Evolutionary conservation across 1,139 yeast genomes (phyloP).

Genomic region (Taiozyma sp.): DNA sequence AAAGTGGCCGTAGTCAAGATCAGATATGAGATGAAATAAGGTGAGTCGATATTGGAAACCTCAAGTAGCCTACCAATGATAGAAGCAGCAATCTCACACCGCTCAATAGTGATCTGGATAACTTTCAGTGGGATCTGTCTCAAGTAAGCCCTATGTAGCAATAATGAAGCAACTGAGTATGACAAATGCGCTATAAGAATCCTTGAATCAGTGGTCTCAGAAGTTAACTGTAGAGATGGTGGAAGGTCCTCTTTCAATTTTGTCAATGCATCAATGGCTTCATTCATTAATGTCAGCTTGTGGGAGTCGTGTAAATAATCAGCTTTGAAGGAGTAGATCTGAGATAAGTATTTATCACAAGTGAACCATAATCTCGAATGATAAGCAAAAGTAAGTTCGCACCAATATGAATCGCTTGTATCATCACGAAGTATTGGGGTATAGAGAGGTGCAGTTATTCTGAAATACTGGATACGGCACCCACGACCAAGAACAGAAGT

Average conservation of each 20-base stretch:
- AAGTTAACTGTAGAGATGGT: conserved; percentile 3
- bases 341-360: conserved; percentile 26
- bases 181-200: conserved; percentile 18
- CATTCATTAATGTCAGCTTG: conserved; percentile 17
- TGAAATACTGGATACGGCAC: conserved; percentile 26
- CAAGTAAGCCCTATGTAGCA: conserved; percentile 26
- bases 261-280: conserved; percentile 20
- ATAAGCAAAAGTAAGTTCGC: conserved; percentile 24
- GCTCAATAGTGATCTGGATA: conserved; percentile 18
- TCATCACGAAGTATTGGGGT: conserved; percentile 10
- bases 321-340: conserved; percentile 25
- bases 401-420: conserved; percentile 6
- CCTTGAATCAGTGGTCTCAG: conserved; percentile 5
- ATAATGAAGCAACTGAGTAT: conserved; percentile 19
- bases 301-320: conserved; percentile 28
- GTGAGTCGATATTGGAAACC: conserved; percentile 14
- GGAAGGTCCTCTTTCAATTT: conserved; percentile 22
- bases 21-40: conserved; percentile 26
- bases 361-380: conserved; percentile 26
- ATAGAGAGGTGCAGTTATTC: conserved; percentile 27
- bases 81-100: conserved; percentile 19
- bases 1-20: conserved; percentile 27
- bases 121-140: conserved; percentile 24
- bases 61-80: conserved; percentile 13
- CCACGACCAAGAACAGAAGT: conserved; percentile 7